Evolutionary conservation across 2,329 filamentous ascomycete genomes (phyloP).

Genomic region (Hirsutella thompsonii): DNA sequence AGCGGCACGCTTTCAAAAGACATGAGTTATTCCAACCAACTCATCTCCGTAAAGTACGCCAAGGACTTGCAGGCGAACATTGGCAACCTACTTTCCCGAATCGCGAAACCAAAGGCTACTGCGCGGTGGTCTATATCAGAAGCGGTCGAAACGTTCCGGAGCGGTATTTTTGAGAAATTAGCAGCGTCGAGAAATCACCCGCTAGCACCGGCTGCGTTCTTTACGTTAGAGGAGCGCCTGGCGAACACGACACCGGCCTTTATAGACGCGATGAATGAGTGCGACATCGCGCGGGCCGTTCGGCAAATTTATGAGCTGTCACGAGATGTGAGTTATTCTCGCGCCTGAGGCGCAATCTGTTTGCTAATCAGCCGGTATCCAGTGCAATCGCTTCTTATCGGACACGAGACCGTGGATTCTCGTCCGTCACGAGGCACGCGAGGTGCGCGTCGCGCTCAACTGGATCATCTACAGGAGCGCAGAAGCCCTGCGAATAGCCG

Average conservation of each 20-base stretch:
- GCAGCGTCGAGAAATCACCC: background rate
- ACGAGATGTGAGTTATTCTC: constrained; percentile 34
- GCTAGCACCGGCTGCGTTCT: constrained; percentile 4
- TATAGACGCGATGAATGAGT: constrained; percentile 43
- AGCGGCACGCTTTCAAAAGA: constrained; percentile 69
- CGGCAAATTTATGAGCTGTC: constrained; percentile 50
- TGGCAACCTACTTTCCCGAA: constrained; percentile 66
- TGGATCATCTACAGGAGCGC: constrained; percentile 55
- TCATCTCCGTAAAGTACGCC: constrained; percentile 65
- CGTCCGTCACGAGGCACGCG: constrained; percentile 21
- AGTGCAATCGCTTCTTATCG: constrained; percentile 38
- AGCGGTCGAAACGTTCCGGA: constrained; percentile 30
- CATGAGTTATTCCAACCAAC: constrained; percentile 70
- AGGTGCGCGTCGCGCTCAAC: constrained; percentile 30
- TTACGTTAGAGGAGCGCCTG: constrained; percentile 15
- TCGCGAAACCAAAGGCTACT: constrained; percentile 47
- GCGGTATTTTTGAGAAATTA: constrained; percentile 11
- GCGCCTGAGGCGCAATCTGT: background rate
- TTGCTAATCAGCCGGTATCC: constrained; percentile 5
- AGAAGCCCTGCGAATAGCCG: constrained; percentile 66
- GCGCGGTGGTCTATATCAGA: constrained; percentile 49
- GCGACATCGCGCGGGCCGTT: constrained; percentile 54
- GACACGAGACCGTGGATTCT: constrained; percentile 56
- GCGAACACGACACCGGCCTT: constrained; percentile 15
- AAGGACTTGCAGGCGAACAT: constrained; percentile 65